Percentiles rank a stretch among this genome's conserved stretches.
Conservation (phyloP, 73 alveolate genomes). For the Tetrahymena malaccensis region DNA sequence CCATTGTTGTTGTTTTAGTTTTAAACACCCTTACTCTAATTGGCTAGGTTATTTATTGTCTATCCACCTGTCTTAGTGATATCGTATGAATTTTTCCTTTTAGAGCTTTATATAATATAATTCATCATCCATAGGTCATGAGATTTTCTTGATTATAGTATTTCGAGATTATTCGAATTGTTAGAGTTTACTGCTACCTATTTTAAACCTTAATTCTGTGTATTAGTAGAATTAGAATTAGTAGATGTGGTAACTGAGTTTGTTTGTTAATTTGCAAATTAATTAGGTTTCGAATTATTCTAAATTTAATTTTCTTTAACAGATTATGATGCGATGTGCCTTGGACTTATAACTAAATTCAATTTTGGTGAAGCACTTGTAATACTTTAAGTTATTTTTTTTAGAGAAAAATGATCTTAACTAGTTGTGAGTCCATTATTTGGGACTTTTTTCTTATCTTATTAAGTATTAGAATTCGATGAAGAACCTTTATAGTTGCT, state of each 20-base stretch:
- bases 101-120: not conserved
- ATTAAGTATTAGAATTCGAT: not conserved
- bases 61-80: not conserved
- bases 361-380: not conserved
- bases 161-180: not conserved
- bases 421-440: not conserved
- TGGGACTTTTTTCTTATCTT: not conserved
- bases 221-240: not conserved
- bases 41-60: not conserved
- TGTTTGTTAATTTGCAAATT: not conserved
- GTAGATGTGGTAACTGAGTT: not conserved
- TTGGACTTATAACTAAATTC: not conserved
- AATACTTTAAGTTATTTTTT: not conserved
- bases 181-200: not conserved
- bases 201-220: not conserved
- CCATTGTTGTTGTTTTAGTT: not conserved
- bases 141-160: not conserved
- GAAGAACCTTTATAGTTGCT: not conserved
- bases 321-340: not conserved
- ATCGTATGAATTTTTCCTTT: not conserved
- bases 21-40: not conserved
- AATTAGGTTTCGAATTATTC: not conserved
- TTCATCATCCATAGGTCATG: not conserved
- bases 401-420: not conserved
- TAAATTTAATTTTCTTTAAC: not conserved